Evolutionary conservation across 1,284 basidiomycete genomes (phyloP).

Genomic region (Pseudozyma thailandica): DNA sequence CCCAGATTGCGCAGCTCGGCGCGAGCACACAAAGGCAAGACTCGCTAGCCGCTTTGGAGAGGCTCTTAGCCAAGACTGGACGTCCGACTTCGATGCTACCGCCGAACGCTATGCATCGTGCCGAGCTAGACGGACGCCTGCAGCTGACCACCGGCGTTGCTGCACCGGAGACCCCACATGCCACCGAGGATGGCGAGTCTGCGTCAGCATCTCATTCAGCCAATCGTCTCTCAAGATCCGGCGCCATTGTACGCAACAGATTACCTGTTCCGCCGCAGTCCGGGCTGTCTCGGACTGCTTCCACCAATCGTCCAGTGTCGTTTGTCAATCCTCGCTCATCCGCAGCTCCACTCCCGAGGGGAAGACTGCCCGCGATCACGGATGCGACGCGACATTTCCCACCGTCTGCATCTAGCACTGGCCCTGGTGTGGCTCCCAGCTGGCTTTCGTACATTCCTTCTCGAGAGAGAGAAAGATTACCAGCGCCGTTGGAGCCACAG

Average conservation of each 20-base stretch:
- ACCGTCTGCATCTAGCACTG: slow-evolving; percentile 33
- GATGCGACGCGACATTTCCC: slow-evolving; percentile 61
- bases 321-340: slow-evolving; percentile 54
- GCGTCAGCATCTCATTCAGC: background rate
- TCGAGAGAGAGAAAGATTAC: slow-evolving; percentile 37
- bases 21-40: slow-evolving; percentile 28
- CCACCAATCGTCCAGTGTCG: slow-evolving; percentile 33
- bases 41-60: slow-evolving; percentile 46
- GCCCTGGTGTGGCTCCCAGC: slow-evolving; percentile 22
- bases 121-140: slow-evolving; percentile 21
- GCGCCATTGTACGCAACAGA: slow-evolving; percentile 28
- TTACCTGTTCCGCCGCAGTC: slow-evolving; percentile 11
- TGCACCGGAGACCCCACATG: background rate
- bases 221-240: slow-evolving; percentile 30
- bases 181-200: background rate
- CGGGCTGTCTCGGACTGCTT: slow-evolving; percentile 17
- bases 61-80: slow-evolving; percentile 39
- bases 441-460: slow-evolving; percentile 50
- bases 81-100: slow-evolving; percentile 30
- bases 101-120: slow-evolving; percentile 13
- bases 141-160: slow-evolving; percentile 1
- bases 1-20: slow-evolving; percentile 47
- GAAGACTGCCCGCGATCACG: slow-evolving; percentile 55
- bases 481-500: slow-evolving; percentile 33
- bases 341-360: slow-evolving; percentile 51